Evolutionary conservation across 257 asterid species (phyloP).

Genomic region (Primulina eburnea): DNA sequence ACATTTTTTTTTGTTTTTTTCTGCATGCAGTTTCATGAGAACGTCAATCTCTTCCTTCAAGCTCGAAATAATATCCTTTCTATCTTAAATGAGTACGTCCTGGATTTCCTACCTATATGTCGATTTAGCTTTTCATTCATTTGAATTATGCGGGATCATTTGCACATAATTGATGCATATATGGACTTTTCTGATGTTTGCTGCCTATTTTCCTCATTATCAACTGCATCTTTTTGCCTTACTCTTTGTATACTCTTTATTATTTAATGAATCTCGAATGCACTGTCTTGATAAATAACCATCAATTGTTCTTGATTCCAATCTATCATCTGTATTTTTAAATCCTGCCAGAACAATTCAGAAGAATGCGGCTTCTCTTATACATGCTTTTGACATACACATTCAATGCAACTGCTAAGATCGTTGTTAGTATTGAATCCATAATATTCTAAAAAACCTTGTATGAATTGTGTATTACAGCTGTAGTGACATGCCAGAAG

Average conservation of each 20-base stretch:
- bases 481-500: slow-evolving; percentile 57
- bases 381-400: background rate
- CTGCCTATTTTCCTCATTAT: background rate
- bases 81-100: slow-evolving; percentile 64
- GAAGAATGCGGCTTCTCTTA: slow-evolving; percentile 1
- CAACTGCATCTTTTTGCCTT: background rate
- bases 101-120: slow-evolving; percentile 3
- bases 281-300: background rate
- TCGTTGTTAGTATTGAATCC: background rate
- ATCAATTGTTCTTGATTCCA: background rate
- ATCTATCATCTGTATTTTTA: background rate
- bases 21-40: slow-evolving; percentile 68
- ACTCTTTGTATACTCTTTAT: background rate
- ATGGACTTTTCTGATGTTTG: too few relatives aligned
- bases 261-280: background rate
- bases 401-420: background rate
- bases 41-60: slow-evolving; percentile 61
- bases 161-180: slow-evolving; percentile 13
- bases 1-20: slow-evolving; percentile 23
- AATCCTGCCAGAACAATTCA: slow-evolving; percentile 4
- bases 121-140: slow-evolving; percentile 15
- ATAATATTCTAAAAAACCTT: slow-evolving; percentile 6
- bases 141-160: background rate
- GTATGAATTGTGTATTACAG: slow-evolving; percentile 40
- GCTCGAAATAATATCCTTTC: slow-evolving; percentile 61